Percentiles rank a stretch among this genome's conserved stretches.
phyloP scores from a whole-genome alignment of 2,329 filamentous ascomycete genomes.

The Colletotrichum lini region DNA sequence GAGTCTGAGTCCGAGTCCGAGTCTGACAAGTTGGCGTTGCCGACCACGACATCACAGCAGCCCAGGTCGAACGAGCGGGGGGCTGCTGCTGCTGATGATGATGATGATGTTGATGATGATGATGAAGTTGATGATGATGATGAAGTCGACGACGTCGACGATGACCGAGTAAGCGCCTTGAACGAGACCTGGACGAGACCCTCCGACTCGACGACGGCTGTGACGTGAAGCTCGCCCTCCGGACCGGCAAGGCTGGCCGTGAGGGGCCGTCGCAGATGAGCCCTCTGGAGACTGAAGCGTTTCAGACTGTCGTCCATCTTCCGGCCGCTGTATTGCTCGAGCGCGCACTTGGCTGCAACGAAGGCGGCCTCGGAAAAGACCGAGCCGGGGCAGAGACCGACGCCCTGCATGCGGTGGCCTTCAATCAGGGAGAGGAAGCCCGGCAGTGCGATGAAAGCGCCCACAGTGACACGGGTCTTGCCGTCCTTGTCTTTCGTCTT shows the following conservation, averaged over 20 bases:
- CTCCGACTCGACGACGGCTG: constrained; percentile 6
- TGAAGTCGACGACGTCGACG: background rate
- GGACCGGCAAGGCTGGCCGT: constrained; percentile 10
- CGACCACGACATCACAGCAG: background rate
- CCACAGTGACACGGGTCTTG: background rate
- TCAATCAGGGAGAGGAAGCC: background rate
- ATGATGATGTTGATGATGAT: too few relatives aligned
- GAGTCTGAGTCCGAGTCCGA: constrained; percentile 1
- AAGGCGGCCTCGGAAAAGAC: constrained; percentile 3
- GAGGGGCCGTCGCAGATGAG: constrained; percentile 16
- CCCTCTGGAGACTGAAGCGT: background rate
- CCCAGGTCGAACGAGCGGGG: background rate
- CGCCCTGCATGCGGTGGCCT: background rate
- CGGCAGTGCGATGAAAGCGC: background rate
- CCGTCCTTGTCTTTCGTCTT: background rate
- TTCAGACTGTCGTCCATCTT: constrained; percentile 7
- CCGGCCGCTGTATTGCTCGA: background rate
- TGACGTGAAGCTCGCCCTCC: constrained; percentile 8
- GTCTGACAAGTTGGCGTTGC: background rate
- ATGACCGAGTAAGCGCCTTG: constrained; percentile 5
- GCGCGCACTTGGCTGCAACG: constrained; percentile 2
- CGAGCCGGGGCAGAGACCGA: constrained; percentile 1
- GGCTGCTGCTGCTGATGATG: background rate
- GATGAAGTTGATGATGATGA: too few relatives aligned
- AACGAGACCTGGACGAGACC: background rate